phyloP scores from a whole-genome alignment of 495 filamentous ascomycete genomes.

The Neurospora tetraspora region DNA sequence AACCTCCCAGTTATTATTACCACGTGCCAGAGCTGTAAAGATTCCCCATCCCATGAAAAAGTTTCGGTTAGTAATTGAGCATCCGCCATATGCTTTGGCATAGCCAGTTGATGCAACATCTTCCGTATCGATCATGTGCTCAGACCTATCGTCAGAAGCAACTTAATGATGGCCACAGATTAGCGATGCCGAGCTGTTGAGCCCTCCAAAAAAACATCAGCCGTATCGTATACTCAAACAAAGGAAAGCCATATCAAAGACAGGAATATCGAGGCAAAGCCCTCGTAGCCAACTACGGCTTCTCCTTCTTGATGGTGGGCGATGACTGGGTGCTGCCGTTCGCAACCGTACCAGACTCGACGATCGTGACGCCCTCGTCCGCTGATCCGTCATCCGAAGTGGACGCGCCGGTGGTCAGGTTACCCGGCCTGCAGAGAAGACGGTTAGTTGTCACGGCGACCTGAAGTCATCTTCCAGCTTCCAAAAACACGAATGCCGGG shows the following conservation, averaged over 20 bases:
- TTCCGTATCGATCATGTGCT: constrained; percentile 17
- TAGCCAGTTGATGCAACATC: constrained; percentile 4
- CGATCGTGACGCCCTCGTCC: constrained; percentile 39
- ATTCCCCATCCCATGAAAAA: constrained; percentile 13
- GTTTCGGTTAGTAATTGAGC: neutral
- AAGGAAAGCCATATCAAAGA: constrained; percentile 2
- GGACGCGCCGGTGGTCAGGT: constrained; percentile 13
- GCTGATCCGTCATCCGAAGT: constrained; percentile 33
- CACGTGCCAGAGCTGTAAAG: constrained; percentile 16
- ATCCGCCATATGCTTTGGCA: neutral
- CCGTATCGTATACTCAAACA: constrained; percentile 7
- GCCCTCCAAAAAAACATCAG: constrained; percentile 13
- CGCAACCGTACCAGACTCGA: constrained; percentile 38
- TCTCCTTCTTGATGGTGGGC: constrained; percentile 38
- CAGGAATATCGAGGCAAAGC: constrained; percentile 2
- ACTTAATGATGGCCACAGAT: constrained; percentile 21
- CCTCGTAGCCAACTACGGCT: constrained; percentile 10
- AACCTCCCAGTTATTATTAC: constrained; percentile 13
- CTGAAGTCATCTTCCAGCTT: constrained; percentile 2
- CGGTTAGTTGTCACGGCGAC: constrained; percentile 17
- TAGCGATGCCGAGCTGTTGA: constrained; percentile 15
- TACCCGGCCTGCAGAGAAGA: constrained; percentile 17
- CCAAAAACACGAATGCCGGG: neutral
- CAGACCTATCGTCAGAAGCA: constrained; percentile 9
- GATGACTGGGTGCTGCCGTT: constrained; percentile 41